phyloP scores from a whole-genome alignment of 2,329 filamentous ascomycete genomes.

The Acrocalymma vagum region DNA sequence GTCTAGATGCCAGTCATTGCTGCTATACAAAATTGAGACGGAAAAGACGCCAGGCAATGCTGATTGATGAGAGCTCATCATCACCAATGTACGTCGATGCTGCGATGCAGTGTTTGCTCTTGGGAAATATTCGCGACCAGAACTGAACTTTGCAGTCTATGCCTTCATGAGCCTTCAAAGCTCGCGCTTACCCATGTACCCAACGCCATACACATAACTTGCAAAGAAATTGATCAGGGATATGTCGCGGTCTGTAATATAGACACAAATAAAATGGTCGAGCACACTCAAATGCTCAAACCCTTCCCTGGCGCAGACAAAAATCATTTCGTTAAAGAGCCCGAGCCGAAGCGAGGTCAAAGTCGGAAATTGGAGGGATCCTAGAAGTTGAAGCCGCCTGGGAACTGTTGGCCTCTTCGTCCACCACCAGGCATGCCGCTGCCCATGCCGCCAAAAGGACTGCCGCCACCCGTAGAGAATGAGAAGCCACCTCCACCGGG shows the following conservation, averaged over 20 bases:
- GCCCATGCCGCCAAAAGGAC: slow-evolving; percentile 44
- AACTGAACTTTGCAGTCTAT: slow-evolving; percentile 17
- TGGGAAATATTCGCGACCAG: too few species aligned
- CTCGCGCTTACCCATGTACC: slow-evolving; percentile 33
- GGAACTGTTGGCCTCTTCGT: slow-evolving; percentile 39
- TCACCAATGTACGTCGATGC: slow-evolving; percentile 19
- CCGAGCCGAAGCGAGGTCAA: neutral
- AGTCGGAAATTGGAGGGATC: neutral
- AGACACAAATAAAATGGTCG: slow-evolving; percentile 21
- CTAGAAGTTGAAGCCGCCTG: slow-evolving; percentile 42
- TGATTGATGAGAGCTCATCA: too few species aligned
- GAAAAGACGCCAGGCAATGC: slow-evolving; percentile 29
- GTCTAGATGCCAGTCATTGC: neutral
- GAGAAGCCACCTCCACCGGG: slow-evolving; percentile 61
- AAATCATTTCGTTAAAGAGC: too few species aligned
- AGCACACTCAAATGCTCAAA: slow-evolving; percentile 2
- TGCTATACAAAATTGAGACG: too few species aligned
- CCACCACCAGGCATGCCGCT: slow-evolving; percentile 44
- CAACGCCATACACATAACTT: slow-evolving; percentile 33
- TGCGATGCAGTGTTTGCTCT: slow-evolving; percentile 12
- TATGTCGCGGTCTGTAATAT: slow-evolving; percentile 21
- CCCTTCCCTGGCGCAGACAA: too few species aligned
- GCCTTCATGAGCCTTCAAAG: slow-evolving; percentile 18
- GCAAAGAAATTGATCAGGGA: slow-evolving; percentile 5
- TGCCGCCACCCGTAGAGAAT: slow-evolving; percentile 54